Evolutionary conservation across 495 filamentous ascomycete genomes (phyloP), one percentile per base, ranked within the genome.

Genomic region (Pyronema domesticum): DNA sequence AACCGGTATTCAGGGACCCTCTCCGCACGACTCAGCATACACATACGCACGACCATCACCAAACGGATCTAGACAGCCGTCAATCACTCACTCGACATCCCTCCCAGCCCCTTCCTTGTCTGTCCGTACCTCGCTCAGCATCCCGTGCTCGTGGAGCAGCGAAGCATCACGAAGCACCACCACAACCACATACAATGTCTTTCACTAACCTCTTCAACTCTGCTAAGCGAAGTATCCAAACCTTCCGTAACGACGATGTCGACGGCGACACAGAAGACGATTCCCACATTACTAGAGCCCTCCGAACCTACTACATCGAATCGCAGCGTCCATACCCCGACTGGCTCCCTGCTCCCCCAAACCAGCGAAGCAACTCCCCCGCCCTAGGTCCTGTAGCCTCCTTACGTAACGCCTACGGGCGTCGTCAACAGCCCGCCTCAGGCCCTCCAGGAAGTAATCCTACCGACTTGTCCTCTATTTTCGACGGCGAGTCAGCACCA

Each of bases 241-340:
- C 59, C 14, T 56, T 66, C 39, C 63, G 63, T 6, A 59, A 55
- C 37, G 54, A 58, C 62, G 89, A 93, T 67, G 75, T 80, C 54
- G 89, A 94, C 70, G 85, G 84, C 57, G 89, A 95, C 63, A 91
- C 86, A 55, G 87, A 93, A 70, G 88, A 95, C 70, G 83, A 91
- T 72, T 89, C 87, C 0, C 87, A 95, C 70, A 81, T 98, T 65
- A 89, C 85, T 70, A 83, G 89, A 65, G 89, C 94, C 11, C 80
- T 98, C n/a, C 83, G 91, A 51, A 83, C 80, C 54, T 94, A 96
- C 74, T 98, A 98, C 72, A 78, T 71, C 37, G 91, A 96, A 65
- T 81, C 80, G 57, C 55, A 46, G 4, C 79, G 80, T 13, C 76
- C 83, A 0, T 86, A 86, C 63, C 91, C 91, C 7, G 68, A 72